Base-by-base conservation (phyloP, 345 rosid genomes). In the Rhizophora mangle region DNA sequence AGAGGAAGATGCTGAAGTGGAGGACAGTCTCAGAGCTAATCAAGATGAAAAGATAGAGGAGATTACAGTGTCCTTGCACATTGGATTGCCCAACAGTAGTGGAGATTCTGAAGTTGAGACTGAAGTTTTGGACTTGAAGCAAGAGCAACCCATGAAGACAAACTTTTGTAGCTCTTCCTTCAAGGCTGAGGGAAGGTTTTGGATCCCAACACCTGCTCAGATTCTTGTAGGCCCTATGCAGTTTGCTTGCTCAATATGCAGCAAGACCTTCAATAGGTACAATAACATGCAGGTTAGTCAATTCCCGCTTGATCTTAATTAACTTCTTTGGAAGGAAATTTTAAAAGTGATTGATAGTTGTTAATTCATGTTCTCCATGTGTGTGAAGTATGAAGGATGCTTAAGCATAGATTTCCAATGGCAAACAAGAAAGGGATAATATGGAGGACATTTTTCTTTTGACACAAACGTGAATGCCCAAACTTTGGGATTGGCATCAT, bases 151-250 rank as follows among this genome's bases (percentile, higher is more conserved):
- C 71, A 65, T 51, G 56, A 76, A 76, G 66, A 82, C 79, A 65
- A 69, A 67, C 70, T 74, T 79, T 43, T 53, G 52, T 62, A 74
- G 78, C 8, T 64, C 64, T 51, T 70, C 83, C 68, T 68, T 81
- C 68, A 80, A 78, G 49, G 34, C 73, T 27, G 81, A 85, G 30
- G 77, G 75, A 22, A 86, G 92, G 84, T 89, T 87, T 75, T 89
- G 92, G 96, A 86, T 89, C 78, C 96, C 96, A 64, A 87, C 90
- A 37, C 88, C 90, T 31, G 80, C 92, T 16, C 96, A 89, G 81
- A 89, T 89, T 73, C 89, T 89, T 21, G 90, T 87, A 8, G 96
- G 96, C 0, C 92, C 96, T 54, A 87, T 89, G 96, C 96, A 87
- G 63, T 89, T 87, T 76, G 80, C 92, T 70, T 87, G 96, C 68